These are phyloP conservation scores for Russula ochroleuca DNA, from an alignment of 768 basidiomycete genomes.

Conservation along the genomic window DNA sequence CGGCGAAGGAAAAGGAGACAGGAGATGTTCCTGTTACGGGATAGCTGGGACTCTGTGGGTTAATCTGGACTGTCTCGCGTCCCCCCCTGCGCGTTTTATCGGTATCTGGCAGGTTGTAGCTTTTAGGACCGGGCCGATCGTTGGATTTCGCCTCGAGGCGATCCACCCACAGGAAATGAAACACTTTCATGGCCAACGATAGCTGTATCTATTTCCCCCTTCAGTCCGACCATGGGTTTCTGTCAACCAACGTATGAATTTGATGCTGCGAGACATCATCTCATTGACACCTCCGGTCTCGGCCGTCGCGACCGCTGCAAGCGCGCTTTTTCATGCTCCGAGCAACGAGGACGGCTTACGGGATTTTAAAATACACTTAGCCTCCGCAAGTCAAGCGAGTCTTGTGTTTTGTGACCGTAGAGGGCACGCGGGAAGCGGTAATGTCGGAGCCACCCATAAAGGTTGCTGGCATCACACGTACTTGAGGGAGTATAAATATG, in stretches of 20 bases:
- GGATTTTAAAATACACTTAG: slow-evolving; percentile 15
- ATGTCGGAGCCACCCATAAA: slow-evolving; percentile 24
- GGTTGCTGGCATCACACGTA: slow-evolving; percentile 12
- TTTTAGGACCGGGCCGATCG: slow-evolving; percentile 5
- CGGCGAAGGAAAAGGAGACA: slow-evolving; percentile 11
- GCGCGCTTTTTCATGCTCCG: slow-evolving; percentile 5
- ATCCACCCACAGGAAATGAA: slow-evolving; percentile 9
- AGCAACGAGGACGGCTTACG: slow-evolving; percentile 20
- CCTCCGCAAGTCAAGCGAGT: slow-evolving; percentile 20
- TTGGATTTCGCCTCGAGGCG: slow-evolving; percentile 17
- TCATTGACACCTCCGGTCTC: not conserved
- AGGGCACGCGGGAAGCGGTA: slow-evolving; percentile 23
- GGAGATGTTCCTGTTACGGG: slow-evolving; percentile 17
- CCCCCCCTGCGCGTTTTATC: slow-evolving; percentile 4
- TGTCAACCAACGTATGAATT: slow-evolving; percentile 4
- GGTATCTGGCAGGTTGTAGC: slow-evolving; percentile 18
- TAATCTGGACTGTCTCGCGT: slow-evolving; percentile 13
- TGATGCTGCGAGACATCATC: not conserved
- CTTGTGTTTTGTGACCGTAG: slow-evolving; percentile 14
- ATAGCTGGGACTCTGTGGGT: slow-evolving; percentile 17
- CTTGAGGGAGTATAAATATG: slow-evolving; percentile 22
- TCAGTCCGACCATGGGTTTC: not conserved
- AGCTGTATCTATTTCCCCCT: not conserved
- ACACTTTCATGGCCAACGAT: not conserved
- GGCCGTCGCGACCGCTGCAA: not conserved